A percentile compares a stretch with the other conserved stretches of the same genome.
phyloP scores from a whole-genome alignment of 805 yeast genomes.

The Peterozyma xylosa region DNA sequence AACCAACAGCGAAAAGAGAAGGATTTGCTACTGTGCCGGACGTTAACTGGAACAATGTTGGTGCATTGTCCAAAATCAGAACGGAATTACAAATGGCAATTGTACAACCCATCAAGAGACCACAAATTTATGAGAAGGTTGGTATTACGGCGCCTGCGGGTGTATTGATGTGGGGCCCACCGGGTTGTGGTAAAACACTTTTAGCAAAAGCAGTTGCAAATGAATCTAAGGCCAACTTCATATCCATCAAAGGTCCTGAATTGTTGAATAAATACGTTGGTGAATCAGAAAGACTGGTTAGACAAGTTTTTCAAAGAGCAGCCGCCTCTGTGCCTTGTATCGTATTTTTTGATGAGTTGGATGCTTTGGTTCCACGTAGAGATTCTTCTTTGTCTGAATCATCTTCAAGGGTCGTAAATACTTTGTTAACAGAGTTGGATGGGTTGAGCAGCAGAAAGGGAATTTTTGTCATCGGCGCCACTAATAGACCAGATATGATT shows the following conservation, averaged over 20 bases:
- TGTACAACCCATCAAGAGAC: constrained; percentile 91
- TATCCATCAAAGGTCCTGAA: constrained; percentile 94
- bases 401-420: constrained; percentile 89
- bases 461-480: constrained; percentile 92
- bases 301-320: constrained; percentile 90
- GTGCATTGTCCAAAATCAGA: constrained; percentile 75
- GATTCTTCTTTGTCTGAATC: constrained; percentile 85
- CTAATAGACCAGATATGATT: constrained; percentile 96
- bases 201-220: constrained; percentile 97
- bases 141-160: constrained; percentile 98
- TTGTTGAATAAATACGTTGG: constrained; percentile 93
- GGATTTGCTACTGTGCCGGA: constrained; percentile 99
- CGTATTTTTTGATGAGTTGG: constrained; percentile 91
- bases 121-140: constrained; percentile 81
- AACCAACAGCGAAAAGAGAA: constrained; percentile 96
- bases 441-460: constrained; percentile 92
- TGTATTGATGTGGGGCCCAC: constrained; percentile 98
- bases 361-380: constrained; percentile 92
- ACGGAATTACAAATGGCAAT: constrained; percentile 95
- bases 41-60: constrained; percentile 92
- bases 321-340: constrained; percentile 93
- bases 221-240: constrained; percentile 93
- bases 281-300: constrained; percentile 86
- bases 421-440: constrained; percentile 88
- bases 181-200: constrained; percentile 97